phyloP scores from a whole-genome alignment of 441 rosid species.

The Populus hybrid region DNA sequence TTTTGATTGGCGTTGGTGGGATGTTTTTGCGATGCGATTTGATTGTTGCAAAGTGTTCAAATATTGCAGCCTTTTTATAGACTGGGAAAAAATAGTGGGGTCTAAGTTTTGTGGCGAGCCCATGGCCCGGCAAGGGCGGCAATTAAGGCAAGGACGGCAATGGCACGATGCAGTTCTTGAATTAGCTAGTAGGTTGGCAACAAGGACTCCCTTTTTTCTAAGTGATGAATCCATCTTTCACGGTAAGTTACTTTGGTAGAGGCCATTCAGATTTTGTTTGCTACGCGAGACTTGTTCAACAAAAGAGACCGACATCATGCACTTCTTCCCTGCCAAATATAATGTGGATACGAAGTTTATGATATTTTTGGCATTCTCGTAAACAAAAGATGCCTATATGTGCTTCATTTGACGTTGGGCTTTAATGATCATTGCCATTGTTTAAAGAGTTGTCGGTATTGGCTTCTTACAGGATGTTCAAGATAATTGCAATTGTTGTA shows the following conservation, averaged over 20 bases:
- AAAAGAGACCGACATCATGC: background rate
- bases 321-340: too few relatives aligned
- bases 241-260: background rate
- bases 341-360: too few relatives aligned
- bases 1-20: background rate
- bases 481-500: too few relatives aligned
- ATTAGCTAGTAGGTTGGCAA: background rate
- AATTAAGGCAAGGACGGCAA: too few relatives aligned
- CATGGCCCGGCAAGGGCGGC: background rate
- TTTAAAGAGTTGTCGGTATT: too few relatives aligned
- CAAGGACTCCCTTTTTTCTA: background rate
- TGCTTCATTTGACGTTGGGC: too few relatives aligned
- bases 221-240: background rate
- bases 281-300: background rate
- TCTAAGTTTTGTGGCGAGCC: background rate
- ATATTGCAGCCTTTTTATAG: background rate
- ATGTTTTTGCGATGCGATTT: background rate
- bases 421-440: too few relatives aligned
- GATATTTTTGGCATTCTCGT: too few relatives aligned
- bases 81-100: background rate
- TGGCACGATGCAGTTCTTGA: background rate
- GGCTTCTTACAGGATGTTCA: too few relatives aligned
- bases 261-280: background rate
- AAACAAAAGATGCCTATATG: too few relatives aligned
- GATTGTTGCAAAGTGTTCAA: background rate